Evolutionary conservation across 1,139 yeast species (phyloP), one percentile per base, ranked within the genome.

Genomic region (Kodamaea alishanica): DNA sequence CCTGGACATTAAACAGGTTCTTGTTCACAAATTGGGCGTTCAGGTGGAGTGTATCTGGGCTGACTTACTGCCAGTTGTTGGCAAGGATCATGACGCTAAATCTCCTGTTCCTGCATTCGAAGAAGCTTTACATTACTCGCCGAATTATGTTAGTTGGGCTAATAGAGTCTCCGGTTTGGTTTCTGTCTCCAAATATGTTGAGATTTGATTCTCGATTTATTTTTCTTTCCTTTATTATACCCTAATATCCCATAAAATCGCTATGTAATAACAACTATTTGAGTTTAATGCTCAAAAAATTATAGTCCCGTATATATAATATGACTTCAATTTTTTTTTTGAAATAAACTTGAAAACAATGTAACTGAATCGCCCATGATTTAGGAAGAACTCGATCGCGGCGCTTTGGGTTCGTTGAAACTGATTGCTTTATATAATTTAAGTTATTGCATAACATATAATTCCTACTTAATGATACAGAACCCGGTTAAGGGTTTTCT

Each of bases 31-130:
- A 27, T 58, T 87, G 41, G 83, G 82, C 2, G 67, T 86, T 2
- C 60, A 65, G 7, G 70, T 86, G 4, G 67, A 74, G 24, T 87
- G 96, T 55, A 76, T 65, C 51, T 86, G 94, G 94, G 82, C 84
- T 8, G 94, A 86, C 47, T 74, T 76, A 52, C 34, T 48, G 9
- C 50, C 51, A n/a, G 8, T 43, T 8, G 41, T 32, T 9, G 30
- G 33, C 32, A 30, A 32, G 8, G 35, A 41, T 25, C 50, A 49
- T 1, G 80, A 75, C 31, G 65, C 66, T 4, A 64, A 63, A 28
- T 51, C 70, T 2, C 59, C 69, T 5, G 61, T 86, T 3, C 90
- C 94, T 1, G 89, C 92, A 2, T 79, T 70, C 47, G 79, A 76
- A 41, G 95, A 87, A 53, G 56, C 84, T 32, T 52, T 81, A 35